Base-by-base conservation (phyloP, 2,329 filamentous ascomycete species). In the Nigrospora oryzae region DNA sequence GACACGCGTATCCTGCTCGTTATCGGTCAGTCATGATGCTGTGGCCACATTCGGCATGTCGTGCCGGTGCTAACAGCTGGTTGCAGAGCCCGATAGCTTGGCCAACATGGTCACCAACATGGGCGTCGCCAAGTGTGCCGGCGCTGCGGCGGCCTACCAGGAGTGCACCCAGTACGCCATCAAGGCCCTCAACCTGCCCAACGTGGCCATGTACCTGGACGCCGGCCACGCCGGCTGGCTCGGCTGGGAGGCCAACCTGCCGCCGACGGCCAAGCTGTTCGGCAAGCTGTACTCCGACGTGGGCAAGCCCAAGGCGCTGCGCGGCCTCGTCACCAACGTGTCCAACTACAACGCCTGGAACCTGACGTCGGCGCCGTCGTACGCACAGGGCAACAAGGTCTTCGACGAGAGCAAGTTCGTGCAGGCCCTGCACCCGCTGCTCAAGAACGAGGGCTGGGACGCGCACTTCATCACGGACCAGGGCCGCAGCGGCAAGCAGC, bases 341-440 rank as follows among this genome's bases (percentile, higher is more conserved):
- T 66, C 75, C 51, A 77, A 77, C 66, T 79, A 75, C 64, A 79
- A 79, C 54, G 65, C 56, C 30, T 75, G 67, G 66, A 63, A 59
- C 49, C 53, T 71, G 30, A 51, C 53, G 47, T 55, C 59, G 1
- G 56, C 71, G 19, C 71, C 73, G 4, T 57, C 64, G 3, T 77
- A 61, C 48, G 58, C 58, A 46, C 56, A 50, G 61, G 53, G 65
- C 54, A 72, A 76, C 61, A 54, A 61, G 47, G 65, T 70, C 54
- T 77, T 73, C 52, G 77, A 80, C 52, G 68, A 70, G 55, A 71
- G 58, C 47, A 73, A 73, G 59, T 89, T 81, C 63, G 66, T 75
- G 34, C 57, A 69, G 40, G 84, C 83, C 45, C 80, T 93, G 55
- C 79, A 79, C 8, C 73, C 77, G 6, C 75, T 82, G 19, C 75